Evolutionary conservation across 1,284 basidiomycete species (phyloP).

Genomic region (Coniferiporia weirii): DNA sequence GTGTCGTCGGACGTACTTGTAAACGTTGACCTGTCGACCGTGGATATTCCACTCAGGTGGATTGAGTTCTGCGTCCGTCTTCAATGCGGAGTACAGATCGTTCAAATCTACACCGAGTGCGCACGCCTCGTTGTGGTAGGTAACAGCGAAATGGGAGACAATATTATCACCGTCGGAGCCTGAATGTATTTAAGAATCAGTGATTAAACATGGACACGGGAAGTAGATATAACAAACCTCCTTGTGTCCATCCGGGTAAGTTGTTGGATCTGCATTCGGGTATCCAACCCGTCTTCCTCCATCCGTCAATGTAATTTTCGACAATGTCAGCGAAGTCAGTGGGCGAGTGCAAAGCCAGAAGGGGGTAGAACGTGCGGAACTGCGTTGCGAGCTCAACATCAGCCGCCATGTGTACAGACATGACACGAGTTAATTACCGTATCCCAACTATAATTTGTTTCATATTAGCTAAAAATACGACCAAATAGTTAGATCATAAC

Average conservation of each 20-base stretch:
- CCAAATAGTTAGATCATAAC: not conserved
- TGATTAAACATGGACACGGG: not conserved
- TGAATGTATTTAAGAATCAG: conserved; percentile 18
- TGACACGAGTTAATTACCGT: conserved; percentile 35
- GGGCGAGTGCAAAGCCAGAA: conserved; percentile 60
- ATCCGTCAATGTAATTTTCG: conserved; percentile 65
- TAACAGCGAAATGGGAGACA: conserved; percentile 60
- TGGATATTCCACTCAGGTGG: conserved; percentile 65
- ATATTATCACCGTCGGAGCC: conserved; percentile 62
- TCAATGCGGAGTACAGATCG: conserved; percentile 54
- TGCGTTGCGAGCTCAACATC: conserved; percentile 21
- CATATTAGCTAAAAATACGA: not conserved
- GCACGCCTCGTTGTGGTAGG: conserved; percentile 60
- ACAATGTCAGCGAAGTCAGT: conserved; percentile 63
- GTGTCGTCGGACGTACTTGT: conserved; percentile 42
- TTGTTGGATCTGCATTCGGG: conserved; percentile 67
- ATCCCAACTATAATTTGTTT: conserved; percentile 48
- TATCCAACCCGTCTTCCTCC: conserved; percentile 68
- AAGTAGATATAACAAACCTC: conserved; percentile 34
- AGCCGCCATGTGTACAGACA: not conserved
- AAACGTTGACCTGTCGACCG: conserved; percentile 59
- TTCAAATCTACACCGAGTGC: conserved; percentile 53
- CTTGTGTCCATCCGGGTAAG: conserved; percentile 65
- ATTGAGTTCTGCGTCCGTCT: conserved; percentile 57
- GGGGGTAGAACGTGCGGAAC: conserved; percentile 65